phyloP scores from a whole-genome alignment of 2,329 filamentous ascomycete genomes.

The Talaromyces sp. region DNA sequence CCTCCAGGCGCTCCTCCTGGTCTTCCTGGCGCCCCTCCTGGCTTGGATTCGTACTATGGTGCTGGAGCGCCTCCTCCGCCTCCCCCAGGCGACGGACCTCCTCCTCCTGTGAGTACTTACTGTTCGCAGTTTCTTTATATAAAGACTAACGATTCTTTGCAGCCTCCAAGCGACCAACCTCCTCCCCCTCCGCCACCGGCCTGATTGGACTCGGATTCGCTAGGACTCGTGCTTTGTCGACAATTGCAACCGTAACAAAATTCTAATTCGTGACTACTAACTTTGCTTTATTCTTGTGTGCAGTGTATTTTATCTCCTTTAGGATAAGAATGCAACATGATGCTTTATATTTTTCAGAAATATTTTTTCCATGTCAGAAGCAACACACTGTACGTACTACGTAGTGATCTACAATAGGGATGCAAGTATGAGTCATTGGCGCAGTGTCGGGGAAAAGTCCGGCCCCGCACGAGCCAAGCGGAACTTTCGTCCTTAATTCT shows the following conservation, averaged over 20 bases:
- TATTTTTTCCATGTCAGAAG: too few species aligned
- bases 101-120: conserved; percentile 32
- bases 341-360: neutral
- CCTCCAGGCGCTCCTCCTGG: conserved; percentile 46
- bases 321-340: neutral
- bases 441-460: too few species aligned
- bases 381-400: too few species aligned
- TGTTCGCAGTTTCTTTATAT: neutral
- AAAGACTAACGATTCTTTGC: conserved; percentile 16
- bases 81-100: conserved; percentile 37
- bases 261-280: conserved; percentile 7
- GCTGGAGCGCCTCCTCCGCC: conserved; percentile 34
- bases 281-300: neutral
- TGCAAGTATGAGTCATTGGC: neutral
- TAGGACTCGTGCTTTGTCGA: neutral
- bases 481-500: neutral
- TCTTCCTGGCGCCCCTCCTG: conserved; percentile 35
- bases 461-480: neutral
- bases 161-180: conserved; percentile 51
- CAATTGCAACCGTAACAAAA: neutral
- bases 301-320: neutral
- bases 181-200: conserved; percentile 58
- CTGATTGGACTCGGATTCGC: conserved; percentile 10
- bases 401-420: too few species aligned
- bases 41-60: conserved; percentile 37